Percentiles rank a stretch among this genome's conserved stretches.
These are phyloP conservation scores for Malus fusca DNA, from an alignment of 306 rosid species.

Conservation along the genomic window DNA sequence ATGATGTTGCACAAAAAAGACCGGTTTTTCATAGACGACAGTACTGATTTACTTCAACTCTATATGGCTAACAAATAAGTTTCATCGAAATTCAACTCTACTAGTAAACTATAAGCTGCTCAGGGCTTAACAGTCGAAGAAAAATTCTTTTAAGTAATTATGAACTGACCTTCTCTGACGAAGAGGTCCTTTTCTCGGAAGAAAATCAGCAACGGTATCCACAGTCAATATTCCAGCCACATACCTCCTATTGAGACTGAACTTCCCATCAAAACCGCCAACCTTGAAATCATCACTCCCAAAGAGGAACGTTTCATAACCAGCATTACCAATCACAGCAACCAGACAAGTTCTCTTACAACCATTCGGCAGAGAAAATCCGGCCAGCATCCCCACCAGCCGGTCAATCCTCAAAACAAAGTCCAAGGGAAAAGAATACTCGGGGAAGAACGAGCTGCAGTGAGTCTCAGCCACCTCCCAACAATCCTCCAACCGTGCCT, in stretches of 20 bases:
- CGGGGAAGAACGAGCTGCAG: constrained; percentile 98
- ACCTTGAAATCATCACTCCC: constrained; percentile 62
- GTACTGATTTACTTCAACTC: neutral
- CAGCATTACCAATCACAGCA: constrained; percentile 65
- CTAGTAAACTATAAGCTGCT: neutral
- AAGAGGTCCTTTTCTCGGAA: constrained; percentile 74
- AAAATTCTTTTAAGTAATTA: neutral
- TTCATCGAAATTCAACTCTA: neutral
- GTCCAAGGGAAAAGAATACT: constrained; percentile 76
- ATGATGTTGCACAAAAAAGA: neutral
- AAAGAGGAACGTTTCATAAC: constrained; percentile 48
- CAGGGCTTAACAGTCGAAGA: neutral
- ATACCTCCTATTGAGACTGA: constrained; percentile 77
- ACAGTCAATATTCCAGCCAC: constrained; percentile 90
- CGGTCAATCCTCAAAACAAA: constrained; percentile 82
- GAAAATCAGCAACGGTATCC: constrained; percentile 93
- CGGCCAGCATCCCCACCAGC: constrained; percentile 75
- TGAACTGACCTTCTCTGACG: constrained; percentile 69
- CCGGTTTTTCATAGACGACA: neutral
- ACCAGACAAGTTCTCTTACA: constrained; percentile 85
- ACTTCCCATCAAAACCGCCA: constrained; percentile 64
- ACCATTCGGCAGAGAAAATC: constrained; percentile 70
- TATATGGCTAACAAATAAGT: neutral
- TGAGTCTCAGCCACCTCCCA: constrained; percentile 99
- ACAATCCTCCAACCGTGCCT: constrained; percentile 90